phyloP scores from a whole-genome alignment of 345 rosid genomes.

The Reutealis trisperma region DNA sequence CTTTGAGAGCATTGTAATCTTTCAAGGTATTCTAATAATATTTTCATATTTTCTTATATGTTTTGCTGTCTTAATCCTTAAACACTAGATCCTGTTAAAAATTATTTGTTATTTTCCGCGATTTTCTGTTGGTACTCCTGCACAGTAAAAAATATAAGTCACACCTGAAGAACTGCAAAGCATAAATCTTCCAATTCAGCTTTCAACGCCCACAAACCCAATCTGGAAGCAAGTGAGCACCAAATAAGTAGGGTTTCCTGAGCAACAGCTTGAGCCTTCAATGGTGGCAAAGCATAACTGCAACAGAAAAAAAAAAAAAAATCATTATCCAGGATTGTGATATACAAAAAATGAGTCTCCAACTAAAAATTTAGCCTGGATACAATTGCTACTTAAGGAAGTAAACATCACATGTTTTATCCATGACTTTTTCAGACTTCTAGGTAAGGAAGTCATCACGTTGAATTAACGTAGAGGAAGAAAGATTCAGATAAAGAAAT shows the following conservation, averaged over 20 bases:
- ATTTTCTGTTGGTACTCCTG: too few relatives aligned
- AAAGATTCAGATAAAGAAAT: constrained; percentile 6
- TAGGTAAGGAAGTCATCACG: constrained; percentile 4
- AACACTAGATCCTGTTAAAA: too few relatives aligned
- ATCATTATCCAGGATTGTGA: constrained; percentile 12
- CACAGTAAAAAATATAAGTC: constrained; percentile 13
- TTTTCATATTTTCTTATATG: too few relatives aligned
- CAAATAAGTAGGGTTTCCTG: constrained; percentile 69
- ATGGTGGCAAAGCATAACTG: constrained; percentile 61
- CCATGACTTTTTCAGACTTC: constrained; percentile 4
- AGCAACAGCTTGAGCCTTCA: constrained; percentile 74
- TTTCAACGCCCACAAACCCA: constrained; percentile 78
- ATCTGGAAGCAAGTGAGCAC: constrained; percentile 81
- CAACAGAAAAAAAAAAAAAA: constrained; percentile 8
- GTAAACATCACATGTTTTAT: not conserved
- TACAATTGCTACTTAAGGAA: constrained; percentile 7
- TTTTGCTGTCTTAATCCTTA: too few relatives aligned
- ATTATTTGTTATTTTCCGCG: too few relatives aligned
- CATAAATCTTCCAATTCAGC: constrained; percentile 75
- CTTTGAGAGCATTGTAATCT: too few relatives aligned
- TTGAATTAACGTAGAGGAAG: not conserved
- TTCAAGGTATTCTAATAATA: too few relatives aligned
- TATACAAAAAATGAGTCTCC: not conserved
- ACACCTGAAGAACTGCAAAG: constrained; percentile 77
- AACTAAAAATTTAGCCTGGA: not conserved